Base-by-base conservation (phyloP, 2,329 filamentous ascomycete genomes). In the Colletotrichum scovillei region DNA sequence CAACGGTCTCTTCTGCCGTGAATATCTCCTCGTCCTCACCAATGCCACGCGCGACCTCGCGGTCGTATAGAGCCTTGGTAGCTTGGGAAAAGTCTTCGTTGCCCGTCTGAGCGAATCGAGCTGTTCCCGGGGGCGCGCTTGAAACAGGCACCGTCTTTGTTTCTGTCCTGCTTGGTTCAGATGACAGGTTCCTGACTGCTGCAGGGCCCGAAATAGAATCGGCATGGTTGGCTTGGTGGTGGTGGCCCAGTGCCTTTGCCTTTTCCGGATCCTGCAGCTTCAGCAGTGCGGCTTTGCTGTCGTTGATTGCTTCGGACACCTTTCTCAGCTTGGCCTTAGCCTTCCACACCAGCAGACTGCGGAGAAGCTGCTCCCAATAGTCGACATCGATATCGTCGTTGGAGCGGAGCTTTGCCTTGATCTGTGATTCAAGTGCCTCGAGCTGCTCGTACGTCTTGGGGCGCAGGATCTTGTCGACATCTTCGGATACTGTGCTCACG, bases 21-120 rank as follows among this genome's bases (percentile, higher is more conserved):
- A 99, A 98, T 42, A 99, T 94, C 82, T 99, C 97, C 81, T 99
- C 97, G 78, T 98, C 95, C 79, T 98, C 97, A 74, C 92, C 91
- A 11, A 99, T 91, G 1, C 97, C 97, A 74, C 95, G 92, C 24
- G 97, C 96, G 58, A 97, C 94, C 82, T 98, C 97, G 63, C 95
- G 91, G 79, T 98, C 95, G 81, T 97, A 98, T 42, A 98, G 86
- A 5, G 94, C 95, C 82, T 94, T 95, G 56, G 95, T 97, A 1
- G 94, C 93, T 79, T 95, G 92, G 0, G 95, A 97, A 78, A 94
- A 94, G 81, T 97, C 94, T 75, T 95, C 94, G 75, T 93, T 92
- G 26, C 89, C 88, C 12, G 89, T 86, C 11, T 91, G 84, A 1
- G 93, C 91, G 80, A 96, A 96, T 59, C 94, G 89, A 55, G 91